Conservation (phyloP, 257 asterid genomes). For the Lithospermum erythrorhizon region DNA sequence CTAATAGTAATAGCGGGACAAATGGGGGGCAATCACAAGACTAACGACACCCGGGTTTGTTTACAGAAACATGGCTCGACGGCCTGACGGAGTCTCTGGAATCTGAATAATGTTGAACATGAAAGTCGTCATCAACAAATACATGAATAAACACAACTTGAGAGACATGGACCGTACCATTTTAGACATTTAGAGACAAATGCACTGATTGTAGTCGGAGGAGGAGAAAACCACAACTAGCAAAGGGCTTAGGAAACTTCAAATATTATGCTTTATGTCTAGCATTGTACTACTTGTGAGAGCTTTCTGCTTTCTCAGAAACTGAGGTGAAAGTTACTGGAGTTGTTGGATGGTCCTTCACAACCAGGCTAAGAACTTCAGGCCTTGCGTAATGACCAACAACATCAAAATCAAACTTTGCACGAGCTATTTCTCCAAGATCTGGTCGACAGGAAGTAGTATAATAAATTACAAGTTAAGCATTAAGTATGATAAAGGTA, state of each 20-base stretch:
- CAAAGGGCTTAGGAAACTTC: neutral
- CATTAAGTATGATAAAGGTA: neutral
- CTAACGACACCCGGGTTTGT: neutral
- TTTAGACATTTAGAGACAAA: neutral
- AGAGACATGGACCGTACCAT: neutral
- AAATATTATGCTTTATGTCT: neutral
- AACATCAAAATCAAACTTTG: constrained; percentile 89
- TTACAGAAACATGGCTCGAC: neutral
- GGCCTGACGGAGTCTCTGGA: neutral
- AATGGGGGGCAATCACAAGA: neutral
- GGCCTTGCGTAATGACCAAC: constrained; percentile 95
- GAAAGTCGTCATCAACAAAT: neutral
- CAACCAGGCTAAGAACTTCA: constrained; percentile 72
- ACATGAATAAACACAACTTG: neutral
- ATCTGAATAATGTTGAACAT: neutral
- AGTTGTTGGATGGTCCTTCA: constrained; percentile 58
- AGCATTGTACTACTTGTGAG: constrained; percentile 15
- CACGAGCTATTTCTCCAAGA: constrained; percentile 83
- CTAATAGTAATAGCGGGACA: neutral
- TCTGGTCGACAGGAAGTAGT: constrained; percentile 25
- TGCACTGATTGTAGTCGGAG: neutral
- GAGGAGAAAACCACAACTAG: neutral
- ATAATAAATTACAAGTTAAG: neutral
- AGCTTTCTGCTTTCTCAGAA: constrained; percentile 37
- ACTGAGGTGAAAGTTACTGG: constrained; percentile 68